Evolutionary conservation across 176 grass and related monocot genomes (phyloP).

Genomic region (Hyparrhenia diplandra): DNA sequence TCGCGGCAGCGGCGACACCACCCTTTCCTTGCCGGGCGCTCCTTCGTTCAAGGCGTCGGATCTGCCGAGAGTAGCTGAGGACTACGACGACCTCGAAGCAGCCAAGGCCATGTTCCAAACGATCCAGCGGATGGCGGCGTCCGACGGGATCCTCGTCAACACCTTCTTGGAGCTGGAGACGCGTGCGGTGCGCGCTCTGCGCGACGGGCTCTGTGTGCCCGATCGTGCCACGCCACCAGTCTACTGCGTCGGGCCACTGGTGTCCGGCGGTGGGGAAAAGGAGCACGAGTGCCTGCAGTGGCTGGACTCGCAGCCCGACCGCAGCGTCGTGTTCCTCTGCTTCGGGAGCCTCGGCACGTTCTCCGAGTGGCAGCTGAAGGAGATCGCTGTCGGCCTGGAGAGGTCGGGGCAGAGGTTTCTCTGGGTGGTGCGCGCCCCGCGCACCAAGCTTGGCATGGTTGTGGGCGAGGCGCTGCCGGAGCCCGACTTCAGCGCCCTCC

Average conservation of each 20-base stretch:
- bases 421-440: conserved; percentile 31
- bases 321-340: conserved; percentile 45
- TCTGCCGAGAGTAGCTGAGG: neutral
- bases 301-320: conserved; percentile 21
- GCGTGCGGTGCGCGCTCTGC: too few species aligned
- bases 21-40: neutral
- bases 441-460: too few species aligned
- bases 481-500: neutral
- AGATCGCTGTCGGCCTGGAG: conserved; percentile 23
- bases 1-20: neutral
- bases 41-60: conserved; percentile 25
- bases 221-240: too few species aligned
- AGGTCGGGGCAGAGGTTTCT: conserved; percentile 39
- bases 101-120: neutral
- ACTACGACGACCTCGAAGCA: neutral
- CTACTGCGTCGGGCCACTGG: too few species aligned
- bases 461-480: too few species aligned
- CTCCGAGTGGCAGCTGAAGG: conserved; percentile 10
- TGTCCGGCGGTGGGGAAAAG: neutral
- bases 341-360: conserved; percentile 29
- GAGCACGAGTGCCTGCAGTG: conserved; percentile 24
- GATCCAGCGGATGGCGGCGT: neutral
- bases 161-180: conserved; percentile 10
- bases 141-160: conserved; percentile 39
- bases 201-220: too few species aligned